Percentiles rank a stretch among this genome's conserved stretches.
Evolutionary conservation across 2,329 filamentous ascomycete genomes (phyloP).

Genomic region (Venturia carpophila): DNA sequence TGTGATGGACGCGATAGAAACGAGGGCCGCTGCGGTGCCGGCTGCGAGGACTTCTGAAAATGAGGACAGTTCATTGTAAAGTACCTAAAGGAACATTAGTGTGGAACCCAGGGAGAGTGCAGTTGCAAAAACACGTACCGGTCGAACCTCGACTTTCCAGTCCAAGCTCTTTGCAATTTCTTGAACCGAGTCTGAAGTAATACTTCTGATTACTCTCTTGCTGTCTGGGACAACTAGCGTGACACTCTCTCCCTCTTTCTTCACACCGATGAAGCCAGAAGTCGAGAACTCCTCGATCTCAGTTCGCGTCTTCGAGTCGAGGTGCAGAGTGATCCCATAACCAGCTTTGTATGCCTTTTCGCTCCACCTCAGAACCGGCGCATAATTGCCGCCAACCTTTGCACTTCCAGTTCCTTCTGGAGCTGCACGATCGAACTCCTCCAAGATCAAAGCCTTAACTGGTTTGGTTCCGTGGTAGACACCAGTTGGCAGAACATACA

Average conservation of each 20-base stretch:
- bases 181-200: slow-evolving; percentile 72
- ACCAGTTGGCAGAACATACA: slow-evolving; percentile 85
- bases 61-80: slow-evolving; percentile 52
- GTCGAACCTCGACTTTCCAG: slow-evolving; percentile 72
- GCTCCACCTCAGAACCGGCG: slow-evolving; percentile 80
- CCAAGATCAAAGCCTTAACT: slow-evolving; percentile 79
- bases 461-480: slow-evolving; percentile 89
- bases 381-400: slow-evolving; percentile 96
- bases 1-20: slow-evolving; percentile 87
- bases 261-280: slow-evolving; percentile 80
- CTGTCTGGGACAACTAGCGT: slow-evolving; percentile 84
- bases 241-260: slow-evolving; percentile 43
- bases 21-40: slow-evolving; percentile 82
- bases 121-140: slow-evolving; percentile 42
- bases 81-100: slow-evolving; percentile 40
- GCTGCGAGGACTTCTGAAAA: slow-evolving; percentile 83
- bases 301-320: slow-evolving; percentile 75
- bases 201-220: slow-evolving; percentile 76
- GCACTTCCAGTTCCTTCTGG: slow-evolving; percentile 82
- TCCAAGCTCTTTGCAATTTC: slow-evolving; percentile 70
- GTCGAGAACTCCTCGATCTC: slow-evolving; percentile 96
- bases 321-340: slow-evolving; percentile 88
- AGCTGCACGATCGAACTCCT: slow-evolving; percentile 90
- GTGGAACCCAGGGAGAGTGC: not conserved
- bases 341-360: slow-evolving; percentile 71